These are phyloP conservation scores for Sporothrix euskadiensis DNA, from an alignment of 2,329 filamentous ascomycete genomes.

Conservation along the genomic window DNA sequence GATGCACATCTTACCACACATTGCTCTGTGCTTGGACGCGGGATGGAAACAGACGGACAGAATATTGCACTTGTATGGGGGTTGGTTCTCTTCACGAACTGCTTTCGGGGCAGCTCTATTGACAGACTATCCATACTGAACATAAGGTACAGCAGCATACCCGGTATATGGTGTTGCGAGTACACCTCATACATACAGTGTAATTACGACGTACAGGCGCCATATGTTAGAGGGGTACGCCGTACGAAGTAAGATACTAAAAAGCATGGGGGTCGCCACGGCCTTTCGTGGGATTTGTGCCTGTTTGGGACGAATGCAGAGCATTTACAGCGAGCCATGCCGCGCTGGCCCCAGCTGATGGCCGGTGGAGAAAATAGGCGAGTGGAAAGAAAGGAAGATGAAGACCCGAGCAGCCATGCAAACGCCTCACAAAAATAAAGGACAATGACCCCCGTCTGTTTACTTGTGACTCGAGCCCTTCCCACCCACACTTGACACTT, in stretches of 20 bases:
- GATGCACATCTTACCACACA: neutral
- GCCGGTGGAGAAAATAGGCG: neutral
- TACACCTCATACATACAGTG: too few species aligned
- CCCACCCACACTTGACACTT: slow-evolving; percentile 11
- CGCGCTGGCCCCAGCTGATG: neutral
- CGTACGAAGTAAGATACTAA: neutral
- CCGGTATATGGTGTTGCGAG: neutral
- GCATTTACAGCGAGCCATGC: slow-evolving; percentile 21
- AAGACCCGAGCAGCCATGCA: neutral
- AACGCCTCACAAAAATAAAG: neutral
- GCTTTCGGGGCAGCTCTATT: neutral
- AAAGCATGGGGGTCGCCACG: slow-evolving; percentile 11
- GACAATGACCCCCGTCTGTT: slow-evolving; percentile 4
- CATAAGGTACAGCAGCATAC: neutral
- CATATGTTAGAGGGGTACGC: neutral
- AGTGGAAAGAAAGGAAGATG: neutral
- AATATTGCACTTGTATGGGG: neutral
- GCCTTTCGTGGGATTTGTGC: neutral
- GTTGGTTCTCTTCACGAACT: neutral
- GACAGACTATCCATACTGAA: neutral
- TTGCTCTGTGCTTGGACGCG: neutral
- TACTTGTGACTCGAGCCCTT: neutral
- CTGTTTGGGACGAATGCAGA: slow-evolving; percentile 12
- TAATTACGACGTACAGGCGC: neutral
- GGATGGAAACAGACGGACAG: neutral